Evolutionary conservation across 257 asterid species (phyloP).

Genomic region (Fraxinus quadrangulata): DNA sequence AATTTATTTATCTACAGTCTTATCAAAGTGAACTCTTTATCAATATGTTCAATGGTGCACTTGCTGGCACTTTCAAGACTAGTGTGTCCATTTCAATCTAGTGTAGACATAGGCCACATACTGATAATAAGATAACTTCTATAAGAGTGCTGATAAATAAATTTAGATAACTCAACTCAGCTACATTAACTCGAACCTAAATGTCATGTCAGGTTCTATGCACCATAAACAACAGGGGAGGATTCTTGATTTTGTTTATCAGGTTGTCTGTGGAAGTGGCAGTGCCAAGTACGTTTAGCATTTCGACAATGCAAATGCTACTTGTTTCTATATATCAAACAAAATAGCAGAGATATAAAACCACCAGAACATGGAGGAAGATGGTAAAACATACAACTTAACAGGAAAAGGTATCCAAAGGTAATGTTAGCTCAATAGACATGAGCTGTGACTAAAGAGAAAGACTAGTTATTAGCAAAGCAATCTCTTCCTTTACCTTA

Average conservation of each 20-base stretch:
- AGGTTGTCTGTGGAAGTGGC: background rate
- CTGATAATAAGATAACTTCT: background rate
- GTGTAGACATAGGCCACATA: background rate
- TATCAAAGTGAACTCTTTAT: background rate
- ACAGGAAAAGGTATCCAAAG: background rate
- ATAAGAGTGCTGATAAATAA: background rate
- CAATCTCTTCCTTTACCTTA: conserved; percentile 29
- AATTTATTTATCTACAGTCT: background rate
- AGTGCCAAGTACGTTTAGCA: background rate
- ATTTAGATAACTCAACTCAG: background rate
- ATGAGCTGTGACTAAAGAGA: background rate
- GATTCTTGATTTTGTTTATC: background rate
- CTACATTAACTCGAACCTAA: background rate
- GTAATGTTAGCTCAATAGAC: background rate
- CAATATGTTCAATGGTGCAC: background rate
- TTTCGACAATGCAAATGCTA: conserved; percentile 7
- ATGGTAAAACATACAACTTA: background rate
- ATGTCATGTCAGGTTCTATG: background rate
- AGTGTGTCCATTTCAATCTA: background rate
- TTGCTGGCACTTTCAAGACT: background rate
- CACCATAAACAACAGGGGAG: background rate
- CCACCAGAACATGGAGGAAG: conserved; percentile 7
- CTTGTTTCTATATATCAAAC: background rate
- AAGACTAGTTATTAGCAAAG: background rate
- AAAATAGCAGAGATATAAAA: background rate